These are phyloP conservation scores for Trichoderma semiorbis DNA, from an alignment of 2,329 filamentous ascomycete species.

Conservation along the genomic window DNA sequence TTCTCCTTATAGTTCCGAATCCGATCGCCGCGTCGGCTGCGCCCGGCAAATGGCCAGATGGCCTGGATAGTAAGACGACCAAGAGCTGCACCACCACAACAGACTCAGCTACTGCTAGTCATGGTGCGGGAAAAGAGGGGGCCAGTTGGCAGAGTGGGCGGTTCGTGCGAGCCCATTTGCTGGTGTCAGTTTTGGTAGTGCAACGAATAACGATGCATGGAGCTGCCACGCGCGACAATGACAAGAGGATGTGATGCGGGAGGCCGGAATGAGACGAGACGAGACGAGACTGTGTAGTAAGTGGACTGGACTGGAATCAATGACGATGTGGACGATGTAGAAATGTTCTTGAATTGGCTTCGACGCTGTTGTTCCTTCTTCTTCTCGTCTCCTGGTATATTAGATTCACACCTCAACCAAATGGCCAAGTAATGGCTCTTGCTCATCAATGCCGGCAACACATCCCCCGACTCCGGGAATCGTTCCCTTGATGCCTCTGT, in stretches of 20 bases:
- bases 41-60: background rate
- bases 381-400: conserved; percentile 3
- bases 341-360: conserved; percentile 5
- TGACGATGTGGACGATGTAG: background rate
- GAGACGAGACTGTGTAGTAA: background rate
- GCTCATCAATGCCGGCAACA: background rate
- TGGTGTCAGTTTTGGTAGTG: conserved; percentile 6
- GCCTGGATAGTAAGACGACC: background rate
- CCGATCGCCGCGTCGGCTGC: conserved; percentile 10
- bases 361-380: background rate
- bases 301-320: background rate
- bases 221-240: conserved; percentile 14
- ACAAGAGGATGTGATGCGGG: background rate
- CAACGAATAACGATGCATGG: conserved; percentile 18
- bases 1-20: background rate
- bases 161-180: conserved; percentile 15
- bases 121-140: background rate
- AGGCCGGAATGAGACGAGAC: background rate
- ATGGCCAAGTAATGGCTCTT: background rate
- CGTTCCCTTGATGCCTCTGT: background rate
- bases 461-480: background rate
- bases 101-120: background rate
- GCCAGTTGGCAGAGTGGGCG: background rate
- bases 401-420: background rate
- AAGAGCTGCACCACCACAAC: background rate